These are phyloP conservation scores for Pseudozyma hubeiensis DNA, from an alignment of 1,284 basidiomycete species.

Conservation along the genomic window DNA sequence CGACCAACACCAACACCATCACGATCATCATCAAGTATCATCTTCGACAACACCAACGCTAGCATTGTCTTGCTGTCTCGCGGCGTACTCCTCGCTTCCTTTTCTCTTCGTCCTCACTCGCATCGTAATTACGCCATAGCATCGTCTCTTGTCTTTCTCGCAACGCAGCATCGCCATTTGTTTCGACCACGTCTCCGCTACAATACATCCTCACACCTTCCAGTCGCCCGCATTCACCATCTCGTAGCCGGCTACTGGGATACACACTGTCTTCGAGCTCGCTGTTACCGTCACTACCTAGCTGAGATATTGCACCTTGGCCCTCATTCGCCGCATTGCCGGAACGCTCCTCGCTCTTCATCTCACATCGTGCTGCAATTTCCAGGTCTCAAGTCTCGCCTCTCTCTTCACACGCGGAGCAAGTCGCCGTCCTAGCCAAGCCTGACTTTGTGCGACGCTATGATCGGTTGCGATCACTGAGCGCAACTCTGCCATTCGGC, in stretches of 20 bases:
- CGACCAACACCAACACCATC: conserved; percentile 5
- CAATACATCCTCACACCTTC: not conserved
- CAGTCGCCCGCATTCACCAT: conserved; percentile 1
- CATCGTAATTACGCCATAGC: not conserved
- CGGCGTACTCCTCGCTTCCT: not conserved
- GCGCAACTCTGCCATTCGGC: conserved; percentile 1
- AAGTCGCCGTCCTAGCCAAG: not conserved
- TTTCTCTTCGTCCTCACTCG: not conserved
- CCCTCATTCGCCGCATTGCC: too few relatives aligned
- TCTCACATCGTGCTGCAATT: too few relatives aligned
- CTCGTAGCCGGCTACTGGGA: conserved; percentile 26
- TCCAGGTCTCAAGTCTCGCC: too few relatives aligned
- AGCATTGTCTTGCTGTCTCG: not conserved
- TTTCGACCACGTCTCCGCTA: not conserved
- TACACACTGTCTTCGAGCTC: not conserved
- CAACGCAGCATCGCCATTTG: conserved; percentile 1
- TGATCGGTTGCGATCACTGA: conserved; percentile 7
- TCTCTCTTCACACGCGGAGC: too few relatives aligned
- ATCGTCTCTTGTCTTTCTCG: not conserved
- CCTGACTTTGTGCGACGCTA: conserved; percentile 1
- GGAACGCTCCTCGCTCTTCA: too few relatives aligned
- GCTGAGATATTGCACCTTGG: too few relatives aligned
- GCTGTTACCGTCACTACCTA: too few relatives aligned
- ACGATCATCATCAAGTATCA: not conserved
- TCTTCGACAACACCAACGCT: not conserved